Conservation (phyloP, 2,329 filamentous ascomycete species). For the Botryosphaeria dothidea region DNA sequence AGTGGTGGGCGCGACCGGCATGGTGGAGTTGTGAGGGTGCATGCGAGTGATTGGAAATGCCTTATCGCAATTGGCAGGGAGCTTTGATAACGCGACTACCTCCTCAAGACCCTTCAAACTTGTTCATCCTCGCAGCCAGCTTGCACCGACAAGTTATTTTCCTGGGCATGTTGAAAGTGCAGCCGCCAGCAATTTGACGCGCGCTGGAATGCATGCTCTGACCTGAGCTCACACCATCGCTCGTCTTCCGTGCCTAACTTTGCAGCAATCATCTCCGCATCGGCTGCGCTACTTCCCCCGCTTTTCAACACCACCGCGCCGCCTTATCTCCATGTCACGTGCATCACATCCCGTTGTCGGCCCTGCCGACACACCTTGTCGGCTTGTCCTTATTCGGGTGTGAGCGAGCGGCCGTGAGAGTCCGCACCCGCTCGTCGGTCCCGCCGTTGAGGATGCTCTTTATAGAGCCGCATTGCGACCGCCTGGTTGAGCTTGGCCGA, state of each 20-base stretch:
- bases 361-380: neutral
- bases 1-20: neutral
- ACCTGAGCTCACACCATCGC: neutral
- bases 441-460: neutral
- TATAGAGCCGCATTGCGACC: neutral
- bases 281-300: neutral
- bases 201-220: neutral
- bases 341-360: neutral
- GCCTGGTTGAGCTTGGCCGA: neutral
- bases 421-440: neutral
- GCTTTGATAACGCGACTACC: neutral
- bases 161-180: no score
- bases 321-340: constrained; percentile 12
- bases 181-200: no score
- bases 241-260: neutral
- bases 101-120: neutral
- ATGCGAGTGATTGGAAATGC: constrained; percentile 1
- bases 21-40: neutral
- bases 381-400: neutral
- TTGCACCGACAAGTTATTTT: no score
- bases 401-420: neutral
- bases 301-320: neutral
- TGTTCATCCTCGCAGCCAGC: neutral
- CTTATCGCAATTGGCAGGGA: constrained; percentile 15
- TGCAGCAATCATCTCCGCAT: neutral